Evolutionary conservation across 768 basidiomycete species (phyloP), one percentile per base, ranked within the genome.

Genomic region (Naganishia randhawae): DNA sequence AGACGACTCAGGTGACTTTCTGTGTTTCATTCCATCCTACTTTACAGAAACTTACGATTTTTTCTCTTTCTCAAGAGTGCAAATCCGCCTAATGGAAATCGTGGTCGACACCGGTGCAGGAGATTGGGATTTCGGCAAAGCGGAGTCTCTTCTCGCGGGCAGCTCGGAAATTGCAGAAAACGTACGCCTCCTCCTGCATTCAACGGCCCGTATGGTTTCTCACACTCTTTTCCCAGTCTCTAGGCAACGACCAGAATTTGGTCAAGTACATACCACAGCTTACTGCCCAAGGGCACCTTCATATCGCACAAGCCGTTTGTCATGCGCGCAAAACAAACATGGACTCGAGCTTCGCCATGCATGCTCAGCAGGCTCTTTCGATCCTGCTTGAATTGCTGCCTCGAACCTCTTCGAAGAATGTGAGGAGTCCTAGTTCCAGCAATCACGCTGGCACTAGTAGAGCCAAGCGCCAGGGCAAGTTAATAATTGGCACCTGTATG

Each of bases 1-100:
- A 65, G 76, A n/a, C 57, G 74, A 45, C 29, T 70, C 37, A 64
- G 50, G 64, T 68, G 62, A 68, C 35, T 52, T 55, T 51, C 14
- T 64, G 55, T 41, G 16, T 69, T 91, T 89, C 82, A 84, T 66
- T 86, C 89, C 16, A 86, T 85, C 66, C 83, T 86, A 0, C 86
- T 87, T 68, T 72, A 82, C n/a, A n/a, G 33, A 79, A 84, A 45
- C 83, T 32, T 7, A 27, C 16, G 10, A 33, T 42, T 14, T n/a
- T n/a, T 2, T 32, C 22, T 22, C 29, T 22, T 25, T 48, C 11
- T 25, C 4, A 39, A 84, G 87, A 67, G 80, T 86, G 17, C 71
- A 89, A 39, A 65, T 88, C 8, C 81, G 84, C 33, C 81, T 81
- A 66, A 78, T 92, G 71, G 85, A 88, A 42, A 81, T 66, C 62